Conservation (phyloP, 176 grass and related monocot genomes). For the Miscanthus lutarioriparius region DNA sequence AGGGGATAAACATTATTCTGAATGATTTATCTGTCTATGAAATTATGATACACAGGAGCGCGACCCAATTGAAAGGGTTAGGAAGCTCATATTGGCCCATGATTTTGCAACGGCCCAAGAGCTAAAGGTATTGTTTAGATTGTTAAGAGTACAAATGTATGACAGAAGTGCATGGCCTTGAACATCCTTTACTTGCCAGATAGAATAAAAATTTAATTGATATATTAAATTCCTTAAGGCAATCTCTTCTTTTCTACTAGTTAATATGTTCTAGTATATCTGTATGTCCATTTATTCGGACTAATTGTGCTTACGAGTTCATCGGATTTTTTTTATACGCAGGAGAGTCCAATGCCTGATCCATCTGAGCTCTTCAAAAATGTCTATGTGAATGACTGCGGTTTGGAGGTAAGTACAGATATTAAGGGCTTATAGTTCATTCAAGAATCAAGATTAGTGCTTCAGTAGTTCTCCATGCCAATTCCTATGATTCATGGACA, state of each 20-base stretch:
- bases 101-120: constrained; percentile 67
- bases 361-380: constrained; percentile 81
- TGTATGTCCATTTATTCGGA: neutral
- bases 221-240: neutral
- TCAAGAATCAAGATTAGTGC: neutral
- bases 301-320: constrained; percentile 21
- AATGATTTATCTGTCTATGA: constrained; percentile 2
- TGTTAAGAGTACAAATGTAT: neutral
- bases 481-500: neutral
- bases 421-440: neutral
- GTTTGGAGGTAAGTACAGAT: constrained; percentile 65
- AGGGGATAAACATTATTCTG: neutral
- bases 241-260: constrained; percentile 32
- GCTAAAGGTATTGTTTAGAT: constrained; percentile 64
- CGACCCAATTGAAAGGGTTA: constrained; percentile 80
- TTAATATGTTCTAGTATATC: neutral
- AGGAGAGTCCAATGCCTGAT: constrained; percentile 87
- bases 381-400: constrained; percentile 77
- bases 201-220: neutral
- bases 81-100: constrained; percentile 75
- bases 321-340: constrained; percentile 5
- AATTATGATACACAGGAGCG: constrained; percentile 56
- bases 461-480: neutral
- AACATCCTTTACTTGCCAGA: neutral
- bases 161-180: neutral